Percentiles rank a stretch among this genome's conserved stretches.
These are phyloP conservation scores for Prunus salicina DNA, from an alignment of 306 rosid genomes.

Conservation along the genomic window DNA sequence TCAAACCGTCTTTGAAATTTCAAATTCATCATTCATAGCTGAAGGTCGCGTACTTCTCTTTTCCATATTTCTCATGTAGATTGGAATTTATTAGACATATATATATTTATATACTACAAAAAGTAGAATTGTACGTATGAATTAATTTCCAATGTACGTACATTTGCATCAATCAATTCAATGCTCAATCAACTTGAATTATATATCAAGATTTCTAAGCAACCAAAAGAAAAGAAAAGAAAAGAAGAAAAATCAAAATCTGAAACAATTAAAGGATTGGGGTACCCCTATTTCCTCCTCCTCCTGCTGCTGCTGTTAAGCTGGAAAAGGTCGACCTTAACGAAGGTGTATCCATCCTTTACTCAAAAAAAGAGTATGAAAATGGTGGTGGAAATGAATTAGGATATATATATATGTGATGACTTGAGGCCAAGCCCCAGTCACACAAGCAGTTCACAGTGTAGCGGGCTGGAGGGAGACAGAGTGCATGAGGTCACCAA, in stretches of 20 bases:
- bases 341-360: no score
- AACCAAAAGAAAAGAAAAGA: not conserved
- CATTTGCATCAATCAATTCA: not conserved
- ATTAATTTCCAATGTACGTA: not conserved
- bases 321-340: no score
- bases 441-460: constrained; percentile 13
- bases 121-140: not conserved
- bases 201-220: not conserved
- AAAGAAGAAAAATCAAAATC: not conserved
- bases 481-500: constrained; percentile 58
- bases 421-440: no score
- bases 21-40: no score
- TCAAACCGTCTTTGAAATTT: no score
- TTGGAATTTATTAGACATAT: no score
- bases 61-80: no score
- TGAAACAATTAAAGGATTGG: not conserved
- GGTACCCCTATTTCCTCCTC: not conserved
- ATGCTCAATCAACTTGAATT: not conserved
- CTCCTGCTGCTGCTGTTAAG: not conserved
- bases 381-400: no score
- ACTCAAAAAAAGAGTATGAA: no score
- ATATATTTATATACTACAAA: not conserved
- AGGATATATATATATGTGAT: not conserved
- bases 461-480: constrained; percentile 56
- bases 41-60: no score